These are phyloP conservation scores for Tinospora cordifolia DNA, from an alignment of 164 flowering plant species.

Conservation along the genomic window DNA sequence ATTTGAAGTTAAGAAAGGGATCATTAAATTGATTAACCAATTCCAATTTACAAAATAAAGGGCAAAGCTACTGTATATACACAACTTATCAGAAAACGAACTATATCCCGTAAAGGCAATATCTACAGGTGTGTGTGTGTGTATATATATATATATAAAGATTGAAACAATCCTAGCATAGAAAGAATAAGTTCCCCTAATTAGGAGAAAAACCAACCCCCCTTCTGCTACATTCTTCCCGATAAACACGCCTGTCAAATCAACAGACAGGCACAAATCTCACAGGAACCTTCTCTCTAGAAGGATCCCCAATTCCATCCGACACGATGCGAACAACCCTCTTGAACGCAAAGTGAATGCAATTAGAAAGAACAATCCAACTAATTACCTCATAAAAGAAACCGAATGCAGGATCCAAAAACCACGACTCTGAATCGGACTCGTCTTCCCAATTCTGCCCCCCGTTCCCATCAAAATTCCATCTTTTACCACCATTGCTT, in stretches of 20 bases:
- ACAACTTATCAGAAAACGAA: not conserved
- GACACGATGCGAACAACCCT: constrained; percentile 36
- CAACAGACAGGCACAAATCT: constrained; percentile 12
- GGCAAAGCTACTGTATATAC: not conserved
- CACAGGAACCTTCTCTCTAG: constrained; percentile 43
- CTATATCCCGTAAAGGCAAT: not conserved
- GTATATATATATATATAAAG: not conserved
- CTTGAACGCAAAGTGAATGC: constrained; percentile 78
- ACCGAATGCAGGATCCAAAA: constrained; percentile 54
- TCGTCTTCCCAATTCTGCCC: constrained; percentile 44
- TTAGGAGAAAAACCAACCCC: not conserved
- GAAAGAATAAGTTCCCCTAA: not conserved
- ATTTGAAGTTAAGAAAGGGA: not conserved
- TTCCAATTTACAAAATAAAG: not conserved
- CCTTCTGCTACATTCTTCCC: not conserved
- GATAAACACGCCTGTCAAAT: not conserved
- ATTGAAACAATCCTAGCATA: not conserved
- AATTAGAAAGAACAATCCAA: constrained; percentile 76
- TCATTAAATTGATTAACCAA: not conserved
- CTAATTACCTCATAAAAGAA: constrained; percentile 70
- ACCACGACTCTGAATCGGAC: constrained; percentile 8
- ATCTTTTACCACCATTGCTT: constrained; percentile 44
- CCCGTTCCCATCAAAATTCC: constrained; percentile 45
- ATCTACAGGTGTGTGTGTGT: too few species aligned
- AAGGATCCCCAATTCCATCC: constrained; percentile 30